These are phyloP conservation scores for Pholiota conissans DNA, from an alignment of 768 basidiomycete genomes.

Conservation along the genomic window DNA sequence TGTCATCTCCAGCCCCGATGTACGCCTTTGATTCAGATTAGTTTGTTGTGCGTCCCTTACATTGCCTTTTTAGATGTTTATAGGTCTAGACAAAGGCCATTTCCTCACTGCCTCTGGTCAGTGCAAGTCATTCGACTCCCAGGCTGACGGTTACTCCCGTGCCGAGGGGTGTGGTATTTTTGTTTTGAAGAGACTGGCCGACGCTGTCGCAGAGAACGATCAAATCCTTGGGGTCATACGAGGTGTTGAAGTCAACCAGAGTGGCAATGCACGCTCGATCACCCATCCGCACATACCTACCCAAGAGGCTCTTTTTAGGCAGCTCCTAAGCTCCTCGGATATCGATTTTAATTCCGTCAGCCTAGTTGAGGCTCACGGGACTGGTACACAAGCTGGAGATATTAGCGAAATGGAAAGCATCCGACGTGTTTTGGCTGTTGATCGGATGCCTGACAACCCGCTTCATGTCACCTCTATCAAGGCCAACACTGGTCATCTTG, in stretches of 20 bases:
- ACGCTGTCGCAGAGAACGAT: conserved; percentile 69
- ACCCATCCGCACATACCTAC: conserved; percentile 70
- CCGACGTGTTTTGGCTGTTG: conserved; percentile 48
- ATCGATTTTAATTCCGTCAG: conserved; percentile 48
- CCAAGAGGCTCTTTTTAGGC: conserved; percentile 55
- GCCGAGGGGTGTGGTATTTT: conserved; percentile 72
- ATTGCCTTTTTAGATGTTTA: conserved; percentile 51
- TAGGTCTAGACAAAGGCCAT: conserved; percentile 67
- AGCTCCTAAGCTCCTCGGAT: conserved; percentile 44
- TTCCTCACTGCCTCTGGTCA: conserved; percentile 68
- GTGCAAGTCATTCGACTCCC: conserved; percentile 69
- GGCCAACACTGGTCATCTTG: conserved; percentile 73
- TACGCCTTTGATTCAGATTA: conserved; percentile 34
- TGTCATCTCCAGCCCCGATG: conserved; percentile 68
- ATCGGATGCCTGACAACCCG: conserved; percentile 43
- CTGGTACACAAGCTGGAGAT: conserved; percentile 74
- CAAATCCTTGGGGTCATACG: conserved; percentile 68
- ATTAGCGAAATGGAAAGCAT: conserved; percentile 65
- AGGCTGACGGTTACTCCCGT: conserved; percentile 74
- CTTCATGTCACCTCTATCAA: conserved; percentile 72
- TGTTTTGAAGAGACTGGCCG: conserved; percentile 67
- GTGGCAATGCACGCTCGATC: conserved; percentile 63
- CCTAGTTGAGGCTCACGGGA: conserved; percentile 75
- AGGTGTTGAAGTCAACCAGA: conserved; percentile 73
- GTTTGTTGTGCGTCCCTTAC: neutral